phyloP scores from a whole-genome alignment of 306 rosid species.

The Prunus mira region DNA sequence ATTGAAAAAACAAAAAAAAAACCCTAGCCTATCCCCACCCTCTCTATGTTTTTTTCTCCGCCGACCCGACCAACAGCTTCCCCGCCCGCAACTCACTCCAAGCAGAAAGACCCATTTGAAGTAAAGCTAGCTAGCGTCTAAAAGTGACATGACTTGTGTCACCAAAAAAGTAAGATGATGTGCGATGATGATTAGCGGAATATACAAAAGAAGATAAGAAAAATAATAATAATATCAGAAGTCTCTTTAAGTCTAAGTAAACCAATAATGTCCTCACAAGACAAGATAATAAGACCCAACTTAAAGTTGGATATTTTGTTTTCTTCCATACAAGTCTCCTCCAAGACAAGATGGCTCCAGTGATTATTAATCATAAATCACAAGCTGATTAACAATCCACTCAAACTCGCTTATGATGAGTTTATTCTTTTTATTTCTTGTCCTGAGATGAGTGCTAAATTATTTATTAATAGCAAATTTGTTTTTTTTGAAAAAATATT shows the following conservation, averaged over 20 bases:
- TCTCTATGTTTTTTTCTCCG: no score
- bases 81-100: no score
- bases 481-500: no score
- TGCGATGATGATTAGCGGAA: neutral
- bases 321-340: neutral
- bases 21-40: no score
- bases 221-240: constrained; percentile 4
- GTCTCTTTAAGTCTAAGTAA: constrained; percentile 48
- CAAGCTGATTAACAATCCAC: neutral
- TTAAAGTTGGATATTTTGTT: neutral
- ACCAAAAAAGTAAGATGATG: neutral
- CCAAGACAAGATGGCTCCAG: constrained; percentile 12
- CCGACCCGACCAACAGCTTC: no score
- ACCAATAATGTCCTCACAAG: constrained; percentile 17
- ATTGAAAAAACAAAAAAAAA: no score
- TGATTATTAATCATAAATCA: constrained; percentile 7
- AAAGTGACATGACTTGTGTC: no score
- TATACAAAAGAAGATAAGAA: neutral
- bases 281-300: neutral
- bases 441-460: no score
- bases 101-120: no score
- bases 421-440: no score
- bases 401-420: neutral
- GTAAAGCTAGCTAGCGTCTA: neutral
- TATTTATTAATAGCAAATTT: no score